Conservation (phyloP, 192 early-diverging fungal species). For the Gonapodya prolifera region DNA sequence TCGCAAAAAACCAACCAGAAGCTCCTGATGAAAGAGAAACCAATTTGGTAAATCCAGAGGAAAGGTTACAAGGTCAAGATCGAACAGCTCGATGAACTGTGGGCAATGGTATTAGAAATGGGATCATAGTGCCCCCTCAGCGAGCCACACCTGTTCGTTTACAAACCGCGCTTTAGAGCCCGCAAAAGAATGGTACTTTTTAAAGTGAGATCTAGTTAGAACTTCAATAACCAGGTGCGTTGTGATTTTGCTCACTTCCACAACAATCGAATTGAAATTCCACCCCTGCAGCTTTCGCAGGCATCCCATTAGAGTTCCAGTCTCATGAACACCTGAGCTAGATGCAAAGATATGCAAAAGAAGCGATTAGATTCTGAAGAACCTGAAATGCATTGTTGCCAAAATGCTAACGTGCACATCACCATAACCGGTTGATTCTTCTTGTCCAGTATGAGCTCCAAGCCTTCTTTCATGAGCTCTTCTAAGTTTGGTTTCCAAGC, state of each 20-base stretch:
- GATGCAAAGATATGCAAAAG: background rate
- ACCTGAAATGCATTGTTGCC: no score
- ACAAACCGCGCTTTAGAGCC: slow-evolving; percentile 73
- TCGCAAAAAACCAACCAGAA: background rate
- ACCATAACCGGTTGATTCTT: slow-evolving; percentile 76
- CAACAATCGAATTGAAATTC: slow-evolving; percentile 94
- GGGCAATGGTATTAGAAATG: background rate
- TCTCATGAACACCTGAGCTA: slow-evolving; percentile 84
- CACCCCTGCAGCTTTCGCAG: slow-evolving; percentile 83
- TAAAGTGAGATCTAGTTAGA: slow-evolving; percentile 1
- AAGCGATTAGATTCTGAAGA: no score
- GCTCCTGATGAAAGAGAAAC: slow-evolving; percentile 55
- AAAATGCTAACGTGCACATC: slow-evolving; percentile 39
- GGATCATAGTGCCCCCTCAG: background rate
- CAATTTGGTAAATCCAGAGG: slow-evolving; percentile 64
- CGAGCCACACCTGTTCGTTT: slow-evolving; percentile 55
- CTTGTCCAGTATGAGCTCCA: slow-evolving; percentile 73
- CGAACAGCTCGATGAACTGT: slow-evolving; percentile 86
- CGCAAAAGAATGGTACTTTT: slow-evolving; percentile 79
- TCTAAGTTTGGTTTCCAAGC: slow-evolving; percentile 64
- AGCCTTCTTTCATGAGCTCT: slow-evolving; percentile 88
- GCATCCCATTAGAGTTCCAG: slow-evolving; percentile 85
- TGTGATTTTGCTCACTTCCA: slow-evolving; percentile 45
- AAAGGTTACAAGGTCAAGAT: slow-evolving; percentile 74
- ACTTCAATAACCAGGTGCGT: background rate